A percentile compares a stretch with the other conserved stretches of the same genome.
Conservation (phyloP, 441 rosid genomes). For the Isatis lusitanica region DNA sequence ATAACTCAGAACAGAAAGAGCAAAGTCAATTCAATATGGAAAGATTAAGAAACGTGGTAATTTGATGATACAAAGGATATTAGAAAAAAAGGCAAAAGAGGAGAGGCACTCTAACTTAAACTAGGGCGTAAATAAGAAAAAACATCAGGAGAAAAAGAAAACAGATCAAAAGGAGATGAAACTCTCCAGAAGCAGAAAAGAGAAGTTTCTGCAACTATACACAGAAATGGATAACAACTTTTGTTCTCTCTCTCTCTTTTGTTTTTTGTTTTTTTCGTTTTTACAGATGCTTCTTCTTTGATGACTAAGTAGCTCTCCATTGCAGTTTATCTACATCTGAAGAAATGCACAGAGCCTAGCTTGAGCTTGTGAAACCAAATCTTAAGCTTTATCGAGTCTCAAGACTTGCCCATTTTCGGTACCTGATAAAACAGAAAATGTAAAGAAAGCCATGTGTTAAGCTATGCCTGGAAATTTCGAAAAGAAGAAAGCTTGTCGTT, state of each 20-base stretch:
- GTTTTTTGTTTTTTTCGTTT: neutral
- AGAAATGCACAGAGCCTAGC: slow-evolving; percentile 30
- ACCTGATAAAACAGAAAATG: slow-evolving; percentile 43
- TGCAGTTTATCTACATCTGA: slow-evolving; percentile 28
- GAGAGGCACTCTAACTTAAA: slow-evolving; percentile 30
- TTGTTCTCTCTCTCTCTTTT: neutral
- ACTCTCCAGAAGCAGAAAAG: slow-evolving; percentile 26
- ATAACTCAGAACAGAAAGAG: neutral
- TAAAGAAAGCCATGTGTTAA: neutral
- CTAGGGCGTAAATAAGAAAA: slow-evolving; percentile 19
- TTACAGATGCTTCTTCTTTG: slow-evolving; percentile 25
- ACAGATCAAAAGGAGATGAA: slow-evolving; percentile 11
- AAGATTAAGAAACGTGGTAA: slow-evolving; percentile 25
- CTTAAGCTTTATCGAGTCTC: slow-evolving; percentile 27
- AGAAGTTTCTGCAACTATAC: slow-evolving; percentile 33
- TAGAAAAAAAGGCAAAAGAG: slow-evolving; percentile 1
- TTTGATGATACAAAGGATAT: slow-evolving; percentile 25
- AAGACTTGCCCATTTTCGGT: slow-evolving; percentile 53
- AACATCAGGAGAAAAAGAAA: neutral
- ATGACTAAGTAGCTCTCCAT: slow-evolving; percentile 30
- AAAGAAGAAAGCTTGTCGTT: neutral
- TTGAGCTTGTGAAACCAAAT: slow-evolving; percentile 22
- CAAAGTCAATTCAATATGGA: slow-evolving; percentile 2
- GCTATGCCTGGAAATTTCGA: neutral
- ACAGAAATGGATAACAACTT: slow-evolving; percentile 21